Evolutionary conservation across 2,329 filamentous ascomycete genomes (phyloP).

Genomic region (Colletotrichum scovillei): DNA sequence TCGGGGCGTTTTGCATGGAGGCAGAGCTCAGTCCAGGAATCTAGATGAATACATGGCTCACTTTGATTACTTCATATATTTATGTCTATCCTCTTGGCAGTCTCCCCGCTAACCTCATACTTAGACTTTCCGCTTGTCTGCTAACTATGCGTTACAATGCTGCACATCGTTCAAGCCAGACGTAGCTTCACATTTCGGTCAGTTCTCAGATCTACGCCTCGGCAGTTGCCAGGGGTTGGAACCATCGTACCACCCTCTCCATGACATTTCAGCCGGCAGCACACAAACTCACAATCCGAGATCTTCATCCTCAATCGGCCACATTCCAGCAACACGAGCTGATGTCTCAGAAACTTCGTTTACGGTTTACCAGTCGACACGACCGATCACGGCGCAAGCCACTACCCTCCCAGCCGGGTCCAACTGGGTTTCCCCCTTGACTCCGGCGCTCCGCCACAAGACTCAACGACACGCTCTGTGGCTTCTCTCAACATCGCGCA

Average conservation of each 20-base stretch:
- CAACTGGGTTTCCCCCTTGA: background rate
- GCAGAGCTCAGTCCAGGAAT: conserved; percentile 23
- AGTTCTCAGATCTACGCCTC: background rate
- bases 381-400: background rate
- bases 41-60: conserved; percentile 21
- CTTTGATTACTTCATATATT: background rate
- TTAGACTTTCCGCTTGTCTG: background rate
- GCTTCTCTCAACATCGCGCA: background rate
- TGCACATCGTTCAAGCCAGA: background rate
- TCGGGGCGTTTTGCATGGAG: conserved; percentile 34
- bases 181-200: background rate
- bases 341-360: background rate
- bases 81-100: too few relatives aligned
- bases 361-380: background rate
- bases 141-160: background rate
- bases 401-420: background rate
- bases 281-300: background rate
- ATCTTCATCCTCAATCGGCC: background rate
- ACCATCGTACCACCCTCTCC: background rate
- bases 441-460: background rate
- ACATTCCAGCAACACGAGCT: background rate
- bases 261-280: background rate
- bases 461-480: background rate
- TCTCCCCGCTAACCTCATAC: too few relatives aligned
- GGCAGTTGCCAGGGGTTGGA: background rate